Percentiles rank a stretch among this genome's conserved stretches.
Conservation (phyloP, 345 rosid genomes). For the Lenwebbia sp. region DNA sequence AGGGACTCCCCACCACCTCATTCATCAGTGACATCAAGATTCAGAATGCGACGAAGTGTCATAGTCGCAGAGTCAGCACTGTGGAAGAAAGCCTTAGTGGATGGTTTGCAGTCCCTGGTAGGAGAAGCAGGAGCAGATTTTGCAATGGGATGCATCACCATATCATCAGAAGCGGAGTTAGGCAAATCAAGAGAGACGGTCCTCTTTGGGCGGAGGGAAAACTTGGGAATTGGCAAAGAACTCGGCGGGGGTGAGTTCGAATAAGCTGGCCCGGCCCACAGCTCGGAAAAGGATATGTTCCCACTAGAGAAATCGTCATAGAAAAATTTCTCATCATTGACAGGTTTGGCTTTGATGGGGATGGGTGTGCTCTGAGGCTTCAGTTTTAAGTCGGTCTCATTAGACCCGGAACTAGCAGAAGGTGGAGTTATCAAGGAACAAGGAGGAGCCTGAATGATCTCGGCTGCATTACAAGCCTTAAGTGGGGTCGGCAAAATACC, state of each 20-base stretch:
- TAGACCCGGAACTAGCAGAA: background rate
- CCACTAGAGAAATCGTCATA: slow-evolving; percentile 20
- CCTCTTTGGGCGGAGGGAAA: slow-evolving; percentile 55
- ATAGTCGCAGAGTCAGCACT: slow-evolving; percentile 70
- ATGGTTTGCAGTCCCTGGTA: slow-evolving; percentile 32
- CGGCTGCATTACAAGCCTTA: slow-evolving; percentile 16
- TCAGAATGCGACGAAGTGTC: slow-evolving; percentile 91
- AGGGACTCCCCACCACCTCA: slow-evolving; percentile 29
- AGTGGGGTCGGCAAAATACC: slow-evolving; percentile 69
- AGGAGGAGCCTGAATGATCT: slow-evolving; percentile 14
- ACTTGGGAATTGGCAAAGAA: slow-evolving; percentile 87
- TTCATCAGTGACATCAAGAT: slow-evolving; percentile 56
- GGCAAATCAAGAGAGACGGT: slow-evolving; percentile 58
- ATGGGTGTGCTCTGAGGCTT: slow-evolving; percentile 37
- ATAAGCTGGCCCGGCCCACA: slow-evolving; percentile 98
- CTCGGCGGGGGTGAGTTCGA: slow-evolving; percentile 96
- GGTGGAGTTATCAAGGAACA: slow-evolving; percentile 21
- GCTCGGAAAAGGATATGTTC: slow-evolving; percentile 46
- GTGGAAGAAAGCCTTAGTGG: slow-evolving; percentile 29
- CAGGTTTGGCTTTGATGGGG: slow-evolving; percentile 22
- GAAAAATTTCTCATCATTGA: slow-evolving; percentile 11
- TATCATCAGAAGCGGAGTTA: slow-evolving; percentile 1
- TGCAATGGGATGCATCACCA: slow-evolving; percentile 34
- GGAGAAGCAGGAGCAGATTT: slow-evolving; percentile 94
- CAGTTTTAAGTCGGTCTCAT: background rate